Base-by-base conservation (phyloP, 2,329 filamentous ascomycete genomes). In the Paecilomyces formosus region DNA sequence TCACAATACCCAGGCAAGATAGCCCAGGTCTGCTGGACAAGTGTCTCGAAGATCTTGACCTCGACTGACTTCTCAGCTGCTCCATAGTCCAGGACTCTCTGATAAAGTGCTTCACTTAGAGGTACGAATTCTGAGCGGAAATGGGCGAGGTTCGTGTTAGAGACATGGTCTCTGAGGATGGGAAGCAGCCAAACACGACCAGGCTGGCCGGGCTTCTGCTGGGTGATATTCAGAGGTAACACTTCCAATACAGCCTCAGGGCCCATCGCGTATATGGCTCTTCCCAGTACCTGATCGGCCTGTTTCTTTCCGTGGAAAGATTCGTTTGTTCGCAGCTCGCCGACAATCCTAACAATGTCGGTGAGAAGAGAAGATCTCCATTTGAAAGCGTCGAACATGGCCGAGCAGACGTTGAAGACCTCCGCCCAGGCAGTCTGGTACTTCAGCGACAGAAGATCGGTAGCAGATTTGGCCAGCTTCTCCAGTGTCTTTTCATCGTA, bases 371-470 rank as follows among this genome's bases (percentile, higher is more conserved):
- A 83, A 2, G 92, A 86, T 60, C 87, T 87, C 93, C 93, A 97
- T 65, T 88, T 85, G 60, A 97, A 79, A 1, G 88, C 83, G 66
- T 62, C 90, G 64, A 96, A 96, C 78, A 96, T 89, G 57, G 90
- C 89, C 7, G 86, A 86, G 35, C 96, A 81, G 7, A 97, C 89
- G 65, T 87, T 90, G 77, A 97, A 97, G 0, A 95, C 92, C 72
- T 99, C 92, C 76, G 89, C 86, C 90, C 93, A 97, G 3, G 94
- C 94, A 26, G 88, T 86, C 76, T 97, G 94, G 70, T 92, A 99
- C 69, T 94, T 94, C 45, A 97, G 86, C 55, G 86, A 92, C 53
- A 99, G 81, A 7, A 97, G 80, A 39, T 88, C 84, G 61, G 88
- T 87, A 0, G 89, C 86, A 2, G 82, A 82, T 69, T 85, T 88